Evolutionary conservation across 768 basidiomycete species (phyloP), one percentile per base, ranked within the genome.

Genomic region (Xerocomus brunneocitrinus): DNA sequence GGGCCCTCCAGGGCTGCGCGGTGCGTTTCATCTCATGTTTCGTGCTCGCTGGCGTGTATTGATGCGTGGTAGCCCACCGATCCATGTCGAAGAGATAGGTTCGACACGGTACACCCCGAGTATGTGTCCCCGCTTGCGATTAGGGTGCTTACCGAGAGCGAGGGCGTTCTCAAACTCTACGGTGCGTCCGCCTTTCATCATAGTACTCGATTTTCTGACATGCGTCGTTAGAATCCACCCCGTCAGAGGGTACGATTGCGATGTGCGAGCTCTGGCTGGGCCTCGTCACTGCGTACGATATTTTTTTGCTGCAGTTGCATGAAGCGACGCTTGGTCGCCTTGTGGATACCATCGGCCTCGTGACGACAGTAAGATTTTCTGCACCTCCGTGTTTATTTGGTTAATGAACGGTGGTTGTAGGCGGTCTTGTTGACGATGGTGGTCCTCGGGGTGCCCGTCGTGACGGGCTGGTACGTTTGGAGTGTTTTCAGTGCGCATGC

Each of bases 201-300:
- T n/a, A n/a, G n/a, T n/a, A n/a, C n/a, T n/a, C n/a, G n/a, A n/a
- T n/a, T n/a, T n/a, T n/a, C n/a, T n/a, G n/a, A n/a, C n/a, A n/a
- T n/a, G n/a, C n/a, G n/a, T n/a, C n/a, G n/a, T n/a, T n/a, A 69
- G 67, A 69, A 50, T 67, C 69, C 27, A 63, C 62, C 0, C 67
- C 67, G 2, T 63, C 69, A 3, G 49, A 57, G 27, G 52, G 53
- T 1, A 63, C 63, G 12, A 12, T 57, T 13, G 50, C 55, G 22
- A 63, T 60, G 57, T 69, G 67, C 1, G 44, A 57, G 8, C 48
- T 63, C 7, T 61, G 67, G 8, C 56, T 71, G 10, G 54, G 39
- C 12, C 42, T 64, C 28, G 57, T 71, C 16, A 67, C 62, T 0
- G 55, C 59, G 19, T 59, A 41, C 30, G 58, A 66, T 5, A 55